Evolutionary conservation across 164 flowering plant genomes (phyloP), one percentile per base, ranked within the genome.

Genomic region (Tetracentron sinense): DNA sequence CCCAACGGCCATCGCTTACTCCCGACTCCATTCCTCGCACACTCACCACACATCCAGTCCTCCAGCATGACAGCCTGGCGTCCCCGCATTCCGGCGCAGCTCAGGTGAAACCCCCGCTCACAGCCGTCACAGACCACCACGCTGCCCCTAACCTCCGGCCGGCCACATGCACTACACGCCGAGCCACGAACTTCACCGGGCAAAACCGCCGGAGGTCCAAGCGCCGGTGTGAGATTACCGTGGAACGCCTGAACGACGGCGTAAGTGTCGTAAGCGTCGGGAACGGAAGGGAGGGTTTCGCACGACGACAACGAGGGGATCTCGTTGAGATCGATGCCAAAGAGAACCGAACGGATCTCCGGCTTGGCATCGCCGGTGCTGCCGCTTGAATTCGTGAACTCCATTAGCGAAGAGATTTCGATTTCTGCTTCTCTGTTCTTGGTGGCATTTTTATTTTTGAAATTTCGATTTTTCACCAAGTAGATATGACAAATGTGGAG

Each of bases 91-190:
- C 80, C 78, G 27, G 74, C 74, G 70, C 94, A 90, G 50, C 49
- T 70, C 23, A 88, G 51, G 66, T 90, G 96, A 38, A 80, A 88
- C n/a, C 90, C 86, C 0, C 87, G 80, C 77, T 90, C 96, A 66
- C 96, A 90, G 5, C 83, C 92, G 53, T 87, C 96, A 60, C 96
- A 90, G 10, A 90, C 85, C 7, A 86, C 66, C 7, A 82, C 77
- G 26, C 61, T 60, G 4, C 79, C 87, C 14, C 70, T 55, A 16
- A 58, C 62, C 71, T 79, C 89, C 6, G 71, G 73, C 47, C 42
- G 28, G 0, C 79, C 82, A 59, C 94, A 85, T 3, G 70, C 62
- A 14, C 63, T 73, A 65, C 92, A 87, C 22, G 42, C 54, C 1
- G 57, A 49, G 8, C 61, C 47, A 38, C 74, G 26, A n/a, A 6